A percentile compares a stretch with the other conserved stretches of the same genome.
phyloP scores from a whole-genome alignment of 306 rosid genomes.

The Vigna mungo region DNA sequence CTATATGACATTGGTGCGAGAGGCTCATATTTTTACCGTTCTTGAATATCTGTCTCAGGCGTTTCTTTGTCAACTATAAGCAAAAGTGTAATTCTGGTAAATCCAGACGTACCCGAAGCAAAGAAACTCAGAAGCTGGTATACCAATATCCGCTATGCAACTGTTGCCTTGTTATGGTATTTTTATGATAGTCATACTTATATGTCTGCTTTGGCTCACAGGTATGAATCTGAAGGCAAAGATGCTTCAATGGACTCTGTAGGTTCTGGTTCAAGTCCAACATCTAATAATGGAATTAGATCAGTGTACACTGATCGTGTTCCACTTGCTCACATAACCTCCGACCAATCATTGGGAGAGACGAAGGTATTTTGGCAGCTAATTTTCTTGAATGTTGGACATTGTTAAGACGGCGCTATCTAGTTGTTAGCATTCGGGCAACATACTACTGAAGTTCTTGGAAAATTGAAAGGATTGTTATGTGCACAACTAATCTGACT shows the following conservation, averaged over 20 bases:
- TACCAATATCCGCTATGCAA: not conserved
- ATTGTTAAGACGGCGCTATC: not conserved
- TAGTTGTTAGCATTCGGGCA: not conserved
- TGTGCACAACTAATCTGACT: not conserved
- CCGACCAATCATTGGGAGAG: constrained; percentile 70
- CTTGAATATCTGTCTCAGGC: constrained; percentile 58
- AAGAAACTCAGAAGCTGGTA: constrained; percentile 83
- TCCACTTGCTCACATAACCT: constrained; percentile 59
- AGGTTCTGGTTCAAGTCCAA: constrained; percentile 62
- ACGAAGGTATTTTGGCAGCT: constrained; percentile 66
- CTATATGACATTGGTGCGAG: not conserved
- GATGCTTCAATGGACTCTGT: constrained; percentile 71
- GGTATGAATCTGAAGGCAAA: constrained; percentile 95
- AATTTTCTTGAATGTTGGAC: not conserved
- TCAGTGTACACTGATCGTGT: constrained; percentile 83
- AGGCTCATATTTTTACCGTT: not conserved
- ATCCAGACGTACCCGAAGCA: constrained; percentile 84
- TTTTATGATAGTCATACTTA: not conserved
- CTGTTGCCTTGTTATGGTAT: not conserved
- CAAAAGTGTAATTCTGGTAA: constrained; percentile 62
- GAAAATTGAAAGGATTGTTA: not conserved
- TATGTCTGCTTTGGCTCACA: constrained; percentile 26
- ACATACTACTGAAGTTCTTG: not conserved
- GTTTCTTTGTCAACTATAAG: constrained; percentile 78
- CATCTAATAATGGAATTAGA: constrained; percentile 56